Evolutionary conservation across 164 flowering plant genomes (phyloP).

Genomic region (Macadamia tetraphylla): DNA sequence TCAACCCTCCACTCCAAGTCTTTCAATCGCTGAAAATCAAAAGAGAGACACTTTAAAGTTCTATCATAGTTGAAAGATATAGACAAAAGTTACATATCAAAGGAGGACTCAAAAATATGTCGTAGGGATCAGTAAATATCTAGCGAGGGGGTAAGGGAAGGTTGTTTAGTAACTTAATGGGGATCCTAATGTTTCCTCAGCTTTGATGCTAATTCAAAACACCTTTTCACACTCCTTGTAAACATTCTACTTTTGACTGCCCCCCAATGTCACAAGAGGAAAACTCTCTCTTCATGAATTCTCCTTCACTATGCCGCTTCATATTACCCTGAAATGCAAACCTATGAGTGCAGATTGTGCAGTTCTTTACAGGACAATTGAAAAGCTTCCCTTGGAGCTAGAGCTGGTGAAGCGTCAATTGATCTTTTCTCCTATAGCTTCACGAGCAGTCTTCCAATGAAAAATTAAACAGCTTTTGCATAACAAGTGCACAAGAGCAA

Average conservation of each 20-base stretch:
- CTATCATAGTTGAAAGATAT: too few species aligned
- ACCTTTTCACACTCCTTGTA: conserved; percentile 80
- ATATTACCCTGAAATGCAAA: conserved; percentile 57
- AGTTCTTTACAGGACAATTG: conserved; percentile 52
- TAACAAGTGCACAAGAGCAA: too few species aligned
- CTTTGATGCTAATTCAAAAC: conserved; percentile 57
- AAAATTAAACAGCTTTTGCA: conserved; percentile 75
- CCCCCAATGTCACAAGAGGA: conserved; percentile 9
- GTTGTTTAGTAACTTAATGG: too few species aligned
- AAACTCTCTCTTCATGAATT: conserved; percentile 36
- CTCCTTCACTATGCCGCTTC: conserved; percentile 62
- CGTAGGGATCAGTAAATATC: too few species aligned
- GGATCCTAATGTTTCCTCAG: conserved; percentile 67
- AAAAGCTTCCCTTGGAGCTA: conserved; percentile 68
- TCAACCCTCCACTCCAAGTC: too few species aligned
- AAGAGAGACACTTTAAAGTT: too few species aligned
- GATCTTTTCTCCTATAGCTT: conserved; percentile 83
- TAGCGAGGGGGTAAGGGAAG: too few species aligned
- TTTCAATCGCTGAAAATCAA: too few species aligned
- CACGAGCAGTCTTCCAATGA: conserved; percentile 60
- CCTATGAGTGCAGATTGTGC: conserved; percentile 34
- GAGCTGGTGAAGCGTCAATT: conserved; percentile 70
- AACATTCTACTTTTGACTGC: conserved; percentile 30
- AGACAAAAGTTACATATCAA: too few species aligned
- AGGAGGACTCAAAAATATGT: too few species aligned